Evolutionary conservation across 148 eudicot genomes (phyloP), one percentile per base, ranked within the genome.

Genomic region (Heliosperma pusillum): DNA sequence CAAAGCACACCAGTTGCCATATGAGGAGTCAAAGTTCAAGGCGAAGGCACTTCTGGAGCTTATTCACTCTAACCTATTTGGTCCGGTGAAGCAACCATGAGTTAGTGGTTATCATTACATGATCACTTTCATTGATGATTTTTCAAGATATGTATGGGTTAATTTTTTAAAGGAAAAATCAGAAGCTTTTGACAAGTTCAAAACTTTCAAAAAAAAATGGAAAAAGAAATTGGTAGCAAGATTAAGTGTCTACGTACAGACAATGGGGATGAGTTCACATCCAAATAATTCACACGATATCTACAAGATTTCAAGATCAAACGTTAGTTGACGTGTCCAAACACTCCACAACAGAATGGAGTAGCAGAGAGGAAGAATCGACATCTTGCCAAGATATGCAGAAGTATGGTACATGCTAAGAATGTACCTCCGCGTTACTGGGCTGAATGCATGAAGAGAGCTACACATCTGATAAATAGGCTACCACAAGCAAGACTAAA

Each of bases 401-500:
- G 65, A 72, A 72, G 65, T 24, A 57, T 57, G 75, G 9, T 72
- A 30, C 65, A 72, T 10, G 74, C 24, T 1, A 78, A 80, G 19
- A 76, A 77, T 71, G 81, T 74, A 5, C n/a, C n/a, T n/a, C n/a
- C n/a, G n/a, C n/a, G n/a, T n/a, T n/a, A n/a, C n/a, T n/a, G n/a
- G n/a, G n/a, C n/a, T n/a, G n/a, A 80, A 13, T n/a, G 33, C 0
- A 83, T 80, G 76, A 77, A 47, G 22, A 83, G 78, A 0, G 26
- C 70, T n/a, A 44, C 73, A 10, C 19, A 27, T 26, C 55, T 78
- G 8, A 84, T 44, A 11, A 75, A 84, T 24, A 24, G 74, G 33
- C 36, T 72, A 21, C 75, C 65, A 10, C 52, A 72, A 44, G 75
- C 75, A 1, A 72, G 47, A 33, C 36, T 72, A 7, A 16, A 29